These are phyloP conservation scores for Ophiostoma sp. DNA, from an alignment of 2,329 filamentous ascomycete genomes.

Conservation along the genomic window DNA sequence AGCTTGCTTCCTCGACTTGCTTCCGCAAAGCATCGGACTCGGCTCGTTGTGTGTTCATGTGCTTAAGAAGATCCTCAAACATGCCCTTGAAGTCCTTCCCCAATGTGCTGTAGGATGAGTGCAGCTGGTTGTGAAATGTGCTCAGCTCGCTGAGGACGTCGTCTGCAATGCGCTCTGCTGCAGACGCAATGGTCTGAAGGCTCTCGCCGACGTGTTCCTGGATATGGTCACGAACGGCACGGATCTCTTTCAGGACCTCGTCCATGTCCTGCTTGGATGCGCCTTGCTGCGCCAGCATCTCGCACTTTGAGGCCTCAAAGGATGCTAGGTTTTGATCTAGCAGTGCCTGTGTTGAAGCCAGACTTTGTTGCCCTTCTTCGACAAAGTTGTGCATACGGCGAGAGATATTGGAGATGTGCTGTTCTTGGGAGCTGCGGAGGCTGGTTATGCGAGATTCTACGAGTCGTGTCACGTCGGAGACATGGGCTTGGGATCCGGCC, in stretches of 20 bases:
- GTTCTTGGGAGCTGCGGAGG: constrained; percentile 71
- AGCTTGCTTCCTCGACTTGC: constrained; percentile 70
- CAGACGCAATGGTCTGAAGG: constrained; percentile 76
- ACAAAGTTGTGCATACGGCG: constrained; percentile 76
- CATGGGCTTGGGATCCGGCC: constrained; percentile 72
- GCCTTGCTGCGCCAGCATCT: constrained; percentile 67
- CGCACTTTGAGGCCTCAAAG: constrained; percentile 56
- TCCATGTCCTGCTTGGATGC: constrained; percentile 84
- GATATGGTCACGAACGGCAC: constrained; percentile 81
- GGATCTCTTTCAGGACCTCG: constrained; percentile 86
- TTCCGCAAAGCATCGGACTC: constrained; percentile 73
- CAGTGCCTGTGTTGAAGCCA: constrained; percentile 69
- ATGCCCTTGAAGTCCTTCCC: constrained; percentile 44
- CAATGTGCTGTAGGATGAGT: constrained; percentile 22
- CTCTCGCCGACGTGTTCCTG: constrained; percentile 84
- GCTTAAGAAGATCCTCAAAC: constrained; percentile 77
- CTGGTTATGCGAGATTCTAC: constrained; percentile 74
- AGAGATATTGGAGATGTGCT: constrained; percentile 67
- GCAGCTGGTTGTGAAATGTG: constrained; percentile 67
- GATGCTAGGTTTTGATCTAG: constrained; percentile 67
- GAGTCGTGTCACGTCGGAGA: constrained; percentile 71
- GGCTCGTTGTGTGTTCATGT: constrained; percentile 72
- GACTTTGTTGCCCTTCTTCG: constrained; percentile 67
- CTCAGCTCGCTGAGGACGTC: constrained; percentile 85
- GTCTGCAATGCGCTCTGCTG: constrained; percentile 83